phyloP scores from a whole-genome alignment of 768 basidiomycete genomes.

The Panellus pusillus region DNA sequence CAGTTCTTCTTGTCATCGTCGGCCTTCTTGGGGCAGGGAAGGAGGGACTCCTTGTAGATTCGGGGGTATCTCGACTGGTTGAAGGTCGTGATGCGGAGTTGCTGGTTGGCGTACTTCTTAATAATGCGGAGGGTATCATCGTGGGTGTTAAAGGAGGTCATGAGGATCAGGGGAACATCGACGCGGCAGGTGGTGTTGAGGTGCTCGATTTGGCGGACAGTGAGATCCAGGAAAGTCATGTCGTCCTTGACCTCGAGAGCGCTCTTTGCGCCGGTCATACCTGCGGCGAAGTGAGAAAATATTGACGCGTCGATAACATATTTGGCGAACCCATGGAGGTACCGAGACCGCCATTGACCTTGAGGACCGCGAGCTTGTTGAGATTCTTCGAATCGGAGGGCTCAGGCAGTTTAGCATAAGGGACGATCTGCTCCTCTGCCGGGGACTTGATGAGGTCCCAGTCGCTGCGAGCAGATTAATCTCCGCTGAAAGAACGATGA shows the following conservation, averaged over 20 bases:
- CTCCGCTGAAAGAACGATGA: background rate
- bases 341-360: conserved; percentile 92
- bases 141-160: conserved; percentile 99
- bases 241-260: conserved; percentile 96
- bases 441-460: conserved; percentile 92
- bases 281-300: conserved; percentile 32
- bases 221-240: conserved; percentile 96
- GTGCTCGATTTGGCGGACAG: conserved; percentile 93
- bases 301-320: background rate
- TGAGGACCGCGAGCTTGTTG: conserved; percentile 93
- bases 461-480: conserved; percentile 47
- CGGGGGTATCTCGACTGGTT: conserved; percentile 95
- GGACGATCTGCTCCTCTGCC: conserved; percentile 79
- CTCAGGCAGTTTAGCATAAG: conserved; percentile 71
- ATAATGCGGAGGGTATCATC: conserved; percentile 95
- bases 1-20: conserved; percentile 87
- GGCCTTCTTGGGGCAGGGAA: conserved; percentile 77
- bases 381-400: conserved; percentile 63
- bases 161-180: conserved; percentile 95
- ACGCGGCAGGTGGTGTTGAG: conserved; percentile 82
- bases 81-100: conserved; percentile 89
- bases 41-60: conserved; percentile 84
- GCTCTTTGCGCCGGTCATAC: conserved; percentile 86
- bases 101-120: conserved; percentile 95
- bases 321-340: conserved; percentile 76